A percentile compares a stretch with the other conserved stretches of the same genome.
These are phyloP conservation scores for Clarireedia monteithiana DNA, from an alignment of 2,329 filamentous ascomycete genomes.

Conservation along the genomic window DNA sequence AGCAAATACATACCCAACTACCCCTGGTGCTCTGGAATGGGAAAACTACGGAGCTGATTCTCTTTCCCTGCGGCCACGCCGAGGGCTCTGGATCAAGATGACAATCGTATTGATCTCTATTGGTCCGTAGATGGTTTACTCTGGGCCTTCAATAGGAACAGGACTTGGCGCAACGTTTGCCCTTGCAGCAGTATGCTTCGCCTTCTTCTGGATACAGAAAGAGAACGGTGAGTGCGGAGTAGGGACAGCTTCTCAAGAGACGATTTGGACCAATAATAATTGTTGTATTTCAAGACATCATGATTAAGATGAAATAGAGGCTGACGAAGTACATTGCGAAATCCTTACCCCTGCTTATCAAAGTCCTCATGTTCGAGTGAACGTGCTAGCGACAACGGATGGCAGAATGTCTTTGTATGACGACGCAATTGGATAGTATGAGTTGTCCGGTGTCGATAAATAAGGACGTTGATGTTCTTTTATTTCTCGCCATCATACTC, in stretches of 20 bases:
- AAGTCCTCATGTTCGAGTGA: background rate
- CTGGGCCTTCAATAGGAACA: too few relatives aligned
- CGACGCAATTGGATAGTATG: background rate
- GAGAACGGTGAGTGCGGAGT: background rate
- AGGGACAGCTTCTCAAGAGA: background rate
- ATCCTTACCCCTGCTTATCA: background rate
- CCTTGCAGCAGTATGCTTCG: background rate
- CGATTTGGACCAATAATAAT: background rate
- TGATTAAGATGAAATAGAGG: background rate
- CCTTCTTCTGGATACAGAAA: background rate
- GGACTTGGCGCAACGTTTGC: background rate
- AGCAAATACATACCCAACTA: too few relatives aligned
- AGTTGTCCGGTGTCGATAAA: background rate
- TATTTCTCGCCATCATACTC: background rate
- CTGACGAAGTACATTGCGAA: conserved; percentile 6
- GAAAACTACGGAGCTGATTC: too few relatives aligned
- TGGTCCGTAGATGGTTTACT: too few relatives aligned
- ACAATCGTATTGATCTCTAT: too few relatives aligned
- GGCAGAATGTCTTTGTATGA: background rate
- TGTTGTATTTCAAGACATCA: background rate
- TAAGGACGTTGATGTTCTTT: background rate
- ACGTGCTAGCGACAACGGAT: background rate
- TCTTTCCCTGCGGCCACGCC: too few relatives aligned
- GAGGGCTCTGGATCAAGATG: too few relatives aligned
- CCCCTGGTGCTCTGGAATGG: too few relatives aligned